Percentiles rank a stretch among this genome's conserved stretches.
Conservation (phyloP, 2,329 filamentous ascomycete species). For the Fusarium coffeatum region DNA sequence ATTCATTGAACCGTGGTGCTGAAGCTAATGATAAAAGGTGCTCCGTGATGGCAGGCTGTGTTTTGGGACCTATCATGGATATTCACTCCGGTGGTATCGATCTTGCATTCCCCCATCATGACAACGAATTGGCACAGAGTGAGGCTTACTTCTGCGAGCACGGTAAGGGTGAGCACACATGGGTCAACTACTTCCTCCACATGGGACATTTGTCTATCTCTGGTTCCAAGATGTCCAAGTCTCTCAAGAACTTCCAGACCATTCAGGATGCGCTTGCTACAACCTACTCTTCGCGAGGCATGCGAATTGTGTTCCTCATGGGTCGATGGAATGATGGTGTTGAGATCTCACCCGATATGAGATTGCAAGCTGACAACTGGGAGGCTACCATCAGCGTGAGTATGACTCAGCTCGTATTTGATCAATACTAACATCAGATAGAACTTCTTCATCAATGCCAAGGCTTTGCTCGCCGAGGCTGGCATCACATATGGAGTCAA, state of each 20-base stretch:
- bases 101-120: slow-evolving; percentile 90
- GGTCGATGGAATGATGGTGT: slow-evolving; percentile 92
- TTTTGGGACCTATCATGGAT: slow-evolving; percentile 87
- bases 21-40: slow-evolving; percentile 59
- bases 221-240: slow-evolving; percentile 96
- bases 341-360: slow-evolving; percentile 87
- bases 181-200: slow-evolving; percentile 96
- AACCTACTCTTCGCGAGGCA: slow-evolving; percentile 78
- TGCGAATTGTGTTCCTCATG: slow-evolving; percentile 88
- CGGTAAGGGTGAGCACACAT: slow-evolving; percentile 70
- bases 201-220: slow-evolving; percentile 90
- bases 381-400: slow-evolving; percentile 78
- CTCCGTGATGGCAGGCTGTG: slow-evolving; percentile 92
- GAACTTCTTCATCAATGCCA: slow-evolving; percentile 70
- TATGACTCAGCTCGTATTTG: slow-evolving; percentile 7
- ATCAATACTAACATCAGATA: slow-evolving; percentile 45
- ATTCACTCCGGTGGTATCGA: slow-evolving; percentile 95
- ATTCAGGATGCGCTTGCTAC: slow-evolving; percentile 82
- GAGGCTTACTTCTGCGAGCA: slow-evolving; percentile 81
- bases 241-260: slow-evolving; percentile 94
- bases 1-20: not conserved
- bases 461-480: slow-evolving; percentile 64
- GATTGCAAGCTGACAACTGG: slow-evolving; percentile 79
- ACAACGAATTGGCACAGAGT: slow-evolving; percentile 91
- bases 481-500: slow-evolving; percentile 51